Conservation (phyloP, 1,284 basidiomycete genomes). For the Lentinula novae-zelandiae region DNA sequence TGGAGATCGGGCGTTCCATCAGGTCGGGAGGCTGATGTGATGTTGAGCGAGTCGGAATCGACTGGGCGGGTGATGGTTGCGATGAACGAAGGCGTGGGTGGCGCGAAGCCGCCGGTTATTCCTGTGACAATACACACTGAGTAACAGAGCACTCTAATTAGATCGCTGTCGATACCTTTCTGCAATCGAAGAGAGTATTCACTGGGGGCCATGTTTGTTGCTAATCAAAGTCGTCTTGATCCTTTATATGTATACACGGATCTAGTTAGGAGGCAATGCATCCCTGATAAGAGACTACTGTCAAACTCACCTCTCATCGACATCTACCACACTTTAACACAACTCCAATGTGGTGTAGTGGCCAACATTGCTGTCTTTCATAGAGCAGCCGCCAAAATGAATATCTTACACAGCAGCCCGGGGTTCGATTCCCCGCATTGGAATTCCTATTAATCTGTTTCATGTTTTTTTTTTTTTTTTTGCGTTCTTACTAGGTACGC, state of each 20-base stretch:
- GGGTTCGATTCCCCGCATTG: background rate
- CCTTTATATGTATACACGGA: no score
- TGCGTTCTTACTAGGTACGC: no score
- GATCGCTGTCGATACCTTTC: slow-evolving; percentile 28
- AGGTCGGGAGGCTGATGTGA: slow-evolving; percentile 45
- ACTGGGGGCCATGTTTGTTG: background rate
- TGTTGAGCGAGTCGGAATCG: slow-evolving; percentile 32
- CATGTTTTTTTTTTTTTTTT: no score
- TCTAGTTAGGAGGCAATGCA: no score
- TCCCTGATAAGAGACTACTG: no score
- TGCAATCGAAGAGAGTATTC: slow-evolving; percentile 38
- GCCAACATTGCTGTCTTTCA: background rate
- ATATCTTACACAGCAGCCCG: background rate
- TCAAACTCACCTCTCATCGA: no score
- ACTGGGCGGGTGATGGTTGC: slow-evolving; percentile 44
- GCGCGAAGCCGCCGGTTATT: slow-evolving; percentile 70
- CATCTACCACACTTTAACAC: no score
- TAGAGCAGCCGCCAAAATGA: no score
- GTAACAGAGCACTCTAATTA: no score
- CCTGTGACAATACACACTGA: no score
- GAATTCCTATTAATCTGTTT: no score
- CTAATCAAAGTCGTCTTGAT: background rate
- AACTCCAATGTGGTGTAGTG: background rate
- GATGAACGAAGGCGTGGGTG: slow-evolving; percentile 57
- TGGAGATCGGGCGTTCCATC: slow-evolving; percentile 44